A percentile compares a stretch with the other conserved stretches of the same genome.
Evolutionary conservation across 1,284 basidiomycete species (phyloP).

Genomic region (Exobasidium rhododendri): DNA sequence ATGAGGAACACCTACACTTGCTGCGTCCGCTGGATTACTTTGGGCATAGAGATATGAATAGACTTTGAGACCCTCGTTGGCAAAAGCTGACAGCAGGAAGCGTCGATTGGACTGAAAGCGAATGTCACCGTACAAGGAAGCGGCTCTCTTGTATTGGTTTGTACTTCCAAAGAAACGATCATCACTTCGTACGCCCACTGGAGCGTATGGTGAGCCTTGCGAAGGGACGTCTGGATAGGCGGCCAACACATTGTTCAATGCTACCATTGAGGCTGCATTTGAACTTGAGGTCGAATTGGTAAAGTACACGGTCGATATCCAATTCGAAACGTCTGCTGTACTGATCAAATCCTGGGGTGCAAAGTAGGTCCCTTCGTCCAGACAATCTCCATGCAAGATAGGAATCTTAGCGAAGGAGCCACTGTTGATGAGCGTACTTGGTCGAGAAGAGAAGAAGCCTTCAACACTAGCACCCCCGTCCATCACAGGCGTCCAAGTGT

Average conservation of each 20-base stretch:
- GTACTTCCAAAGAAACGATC: slow-evolving; percentile 17
- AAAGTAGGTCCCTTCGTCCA: slow-evolving; percentile 22
- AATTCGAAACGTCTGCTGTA: neutral
- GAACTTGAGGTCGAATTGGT: neutral
- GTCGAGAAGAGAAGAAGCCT: slow-evolving; percentile 17
- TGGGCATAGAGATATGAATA: slow-evolving; percentile 13
- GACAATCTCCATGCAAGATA: slow-evolving; percentile 14
- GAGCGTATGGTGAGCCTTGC: slow-evolving; percentile 15
- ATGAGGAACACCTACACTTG: slow-evolving; percentile 16
- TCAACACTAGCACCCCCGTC: slow-evolving; percentile 16
- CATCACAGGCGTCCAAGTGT: slow-evolving; percentile 17
- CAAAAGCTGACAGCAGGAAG: neutral
- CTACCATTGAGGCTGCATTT: neutral
- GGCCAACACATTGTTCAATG: neutral
- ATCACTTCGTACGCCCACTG: neutral
- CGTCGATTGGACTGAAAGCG: slow-evolving; percentile 18
- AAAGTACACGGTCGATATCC: slow-evolving; percentile 18
- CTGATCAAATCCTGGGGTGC: slow-evolving; percentile 14
- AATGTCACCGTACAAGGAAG: slow-evolving; percentile 21
- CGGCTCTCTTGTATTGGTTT: slow-evolving; percentile 21
- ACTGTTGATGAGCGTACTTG: slow-evolving; percentile 5
- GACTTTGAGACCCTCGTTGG: neutral
- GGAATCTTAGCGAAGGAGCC: slow-evolving; percentile 17
- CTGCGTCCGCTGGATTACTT: neutral
- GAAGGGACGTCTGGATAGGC: slow-evolving; percentile 19